Percentiles rank a stretch among this genome's conserved stretches.
Evolutionary conservation across 2,329 filamentous ascomycete genomes (phyloP).

Genomic region (Ceratocystis eucalypticola): DNA sequence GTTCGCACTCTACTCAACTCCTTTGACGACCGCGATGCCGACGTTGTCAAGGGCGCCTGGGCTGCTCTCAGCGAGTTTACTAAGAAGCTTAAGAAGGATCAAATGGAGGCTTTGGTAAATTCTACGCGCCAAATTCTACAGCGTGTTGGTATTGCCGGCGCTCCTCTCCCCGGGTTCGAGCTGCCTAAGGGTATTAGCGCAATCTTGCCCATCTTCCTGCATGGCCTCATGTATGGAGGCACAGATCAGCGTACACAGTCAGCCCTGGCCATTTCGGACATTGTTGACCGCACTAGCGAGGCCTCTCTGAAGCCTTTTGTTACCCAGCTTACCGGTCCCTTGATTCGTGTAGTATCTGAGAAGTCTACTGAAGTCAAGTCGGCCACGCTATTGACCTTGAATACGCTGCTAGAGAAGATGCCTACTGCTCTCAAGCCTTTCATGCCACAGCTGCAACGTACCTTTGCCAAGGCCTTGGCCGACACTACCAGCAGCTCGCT

Average conservation of each 20-base stretch:
- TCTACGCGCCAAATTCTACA: slow-evolving; percentile 77
- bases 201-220: slow-evolving; percentile 89
- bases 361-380: slow-evolving; percentile 91
- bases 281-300: slow-evolving; percentile 82
- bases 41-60: slow-evolving; percentile 85
- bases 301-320: slow-evolving; percentile 87
- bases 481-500: slow-evolving; percentile 84
- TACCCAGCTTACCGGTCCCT: slow-evolving; percentile 89
- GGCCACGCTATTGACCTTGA: slow-evolving; percentile 84
- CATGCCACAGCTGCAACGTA: slow-evolving; percentile 87
- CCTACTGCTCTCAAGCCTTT: slow-evolving; percentile 91
- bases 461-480: slow-evolving; percentile 89
- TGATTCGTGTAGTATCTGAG: slow-evolving; percentile 96
- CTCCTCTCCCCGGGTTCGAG: slow-evolving; percentile 73
- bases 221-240: slow-evolving; percentile 93
- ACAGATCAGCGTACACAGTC: slow-evolving; percentile 83
- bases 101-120: slow-evolving; percentile 85
- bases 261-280: slow-evolving; percentile 86
- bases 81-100: slow-evolving; percentile 82
- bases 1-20: slow-evolving; percentile 81
- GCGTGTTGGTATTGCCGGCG: slow-evolving; percentile 76
- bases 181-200: slow-evolving; percentile 96
- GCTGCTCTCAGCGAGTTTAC: slow-evolving; percentile 75
- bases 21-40: slow-evolving; percentile 73
- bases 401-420: slow-evolving; percentile 93